phyloP scores from a whole-genome alignment of 2,329 filamentous ascomycete genomes.

The Colletotrichum shisoi region DNA sequence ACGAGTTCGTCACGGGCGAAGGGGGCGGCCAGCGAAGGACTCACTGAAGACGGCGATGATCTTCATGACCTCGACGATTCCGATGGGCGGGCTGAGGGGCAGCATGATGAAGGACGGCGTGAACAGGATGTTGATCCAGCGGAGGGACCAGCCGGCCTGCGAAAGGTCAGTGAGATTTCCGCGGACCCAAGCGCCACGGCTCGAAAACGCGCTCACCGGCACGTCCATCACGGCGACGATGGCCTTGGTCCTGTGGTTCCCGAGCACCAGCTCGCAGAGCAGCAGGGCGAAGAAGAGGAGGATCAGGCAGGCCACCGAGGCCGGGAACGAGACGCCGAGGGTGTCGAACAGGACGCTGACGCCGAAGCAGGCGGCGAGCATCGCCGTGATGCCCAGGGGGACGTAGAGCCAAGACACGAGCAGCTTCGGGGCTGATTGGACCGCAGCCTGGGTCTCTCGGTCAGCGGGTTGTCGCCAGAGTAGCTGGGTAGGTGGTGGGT shows the following conservation, averaged over 20 bases:
- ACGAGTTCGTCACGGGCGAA: too few species aligned
- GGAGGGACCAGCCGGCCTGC: constrained; percentile 65
- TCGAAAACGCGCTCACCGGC: constrained; percentile 53
- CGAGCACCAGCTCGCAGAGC: constrained; percentile 56
- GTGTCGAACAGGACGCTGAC: constrained; percentile 55
- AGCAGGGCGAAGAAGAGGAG: constrained; percentile 62
- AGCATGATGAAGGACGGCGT: constrained; percentile 67
- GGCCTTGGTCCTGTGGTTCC: constrained; percentile 57
- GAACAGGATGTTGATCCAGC: constrained; percentile 67
- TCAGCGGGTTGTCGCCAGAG: too few species aligned
- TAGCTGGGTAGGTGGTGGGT: too few species aligned
- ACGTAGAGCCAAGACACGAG: constrained; percentile 59
- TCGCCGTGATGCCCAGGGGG: constrained; percentile 54
- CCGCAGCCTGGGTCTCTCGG: neutral
- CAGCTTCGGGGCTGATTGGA: constrained; percentile 41
- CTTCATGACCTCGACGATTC: constrained; percentile 63
- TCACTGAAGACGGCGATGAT: constrained; percentile 67
- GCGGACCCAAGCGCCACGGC: rapidly evolving
- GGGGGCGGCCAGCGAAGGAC: constrained; percentile 38
- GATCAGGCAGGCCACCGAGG: constrained; percentile 66
- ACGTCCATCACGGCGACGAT: constrained; percentile 62
- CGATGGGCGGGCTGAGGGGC: constrained; percentile 63
- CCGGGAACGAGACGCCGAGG: constrained; percentile 63
- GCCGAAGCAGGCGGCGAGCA: constrained; percentile 55
- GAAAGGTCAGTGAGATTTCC: constrained; percentile 28